These are phyloP conservation scores for Lipomyces oligophaga DNA, from an alignment of 805 yeast genomes.

Conservation along the genomic window DNA sequence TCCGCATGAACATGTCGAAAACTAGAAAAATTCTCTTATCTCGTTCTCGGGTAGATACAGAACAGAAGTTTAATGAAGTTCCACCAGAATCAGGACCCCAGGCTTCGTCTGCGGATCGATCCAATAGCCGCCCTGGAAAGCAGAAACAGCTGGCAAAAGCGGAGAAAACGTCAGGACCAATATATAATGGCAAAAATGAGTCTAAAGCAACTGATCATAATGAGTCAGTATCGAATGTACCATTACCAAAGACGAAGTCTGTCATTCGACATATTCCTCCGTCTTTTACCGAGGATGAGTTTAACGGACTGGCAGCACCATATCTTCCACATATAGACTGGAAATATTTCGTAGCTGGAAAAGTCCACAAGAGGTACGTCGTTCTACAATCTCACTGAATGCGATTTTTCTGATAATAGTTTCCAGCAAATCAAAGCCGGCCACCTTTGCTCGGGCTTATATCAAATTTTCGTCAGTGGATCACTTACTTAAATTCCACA, in stretches of 20 bases:
- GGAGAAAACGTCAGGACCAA: conserved; percentile 7
- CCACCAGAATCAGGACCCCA: too few species aligned
- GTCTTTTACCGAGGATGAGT: conserved; percentile 38
- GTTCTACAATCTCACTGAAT: neutral
- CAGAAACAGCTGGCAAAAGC: too few species aligned
- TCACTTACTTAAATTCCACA: conserved; percentile 36
- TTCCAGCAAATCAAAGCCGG: conserved; percentile 38
- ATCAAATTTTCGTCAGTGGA: conserved; percentile 38
- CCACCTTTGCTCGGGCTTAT: conserved; percentile 46
- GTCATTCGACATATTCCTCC: conserved; percentile 49
- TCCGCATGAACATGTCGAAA: too few species aligned
- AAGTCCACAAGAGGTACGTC: conserved; percentile 31
- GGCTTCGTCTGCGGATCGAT: too few species aligned
- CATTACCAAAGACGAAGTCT: conserved; percentile 32
- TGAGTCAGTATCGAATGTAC: too few species aligned
- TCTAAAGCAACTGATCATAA: conserved; percentile 5
- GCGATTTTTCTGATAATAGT: conserved; percentile 9
- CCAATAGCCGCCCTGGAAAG: too few species aligned
- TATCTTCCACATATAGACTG: conserved; percentile 28
- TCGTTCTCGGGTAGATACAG: too few species aligned
- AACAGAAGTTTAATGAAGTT: too few species aligned
- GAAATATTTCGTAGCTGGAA: conserved; percentile 30
- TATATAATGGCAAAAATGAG: neutral
- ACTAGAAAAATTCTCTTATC: too few species aligned
- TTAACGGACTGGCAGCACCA: conserved; percentile 34